Conservation (phyloP, 257 asterid species). For the Solanum chiquidenum region DNA sequence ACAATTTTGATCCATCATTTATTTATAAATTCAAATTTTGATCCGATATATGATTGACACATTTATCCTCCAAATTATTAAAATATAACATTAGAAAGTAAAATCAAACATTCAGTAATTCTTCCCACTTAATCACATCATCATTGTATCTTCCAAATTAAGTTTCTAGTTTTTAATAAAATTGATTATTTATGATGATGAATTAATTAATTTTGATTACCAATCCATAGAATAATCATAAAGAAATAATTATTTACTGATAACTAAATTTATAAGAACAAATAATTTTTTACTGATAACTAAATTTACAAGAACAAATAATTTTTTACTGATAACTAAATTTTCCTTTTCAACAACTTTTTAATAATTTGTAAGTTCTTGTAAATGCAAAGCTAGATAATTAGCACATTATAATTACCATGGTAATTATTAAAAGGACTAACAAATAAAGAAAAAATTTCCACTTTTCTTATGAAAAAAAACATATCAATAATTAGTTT, state of each 20-base stretch:
- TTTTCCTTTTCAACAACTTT: background rate
- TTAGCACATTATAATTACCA: background rate
- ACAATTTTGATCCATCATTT: no score
- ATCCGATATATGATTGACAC: background rate
- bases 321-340: background rate
- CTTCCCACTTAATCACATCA: background rate
- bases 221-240: background rate
- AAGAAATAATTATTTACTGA: background rate
- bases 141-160: background rate
- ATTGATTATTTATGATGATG: background rate
- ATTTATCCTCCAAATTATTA: background rate
- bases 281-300: background rate
- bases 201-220: background rate
- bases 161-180: background rate
- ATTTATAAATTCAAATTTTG: no score
- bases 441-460: background rate
- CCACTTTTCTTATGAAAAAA: background rate
- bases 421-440: background rate
- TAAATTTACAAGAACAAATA: background rate
- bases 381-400: background rate
- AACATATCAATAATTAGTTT: background rate
- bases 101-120: background rate
- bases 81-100: background rate
- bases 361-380: background rate
- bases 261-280: background rate